These are phyloP conservation scores for Elaphomyces granulatus DNA, from an alignment of 495 filamentous ascomycete genomes.

Conservation along the genomic window DNA sequence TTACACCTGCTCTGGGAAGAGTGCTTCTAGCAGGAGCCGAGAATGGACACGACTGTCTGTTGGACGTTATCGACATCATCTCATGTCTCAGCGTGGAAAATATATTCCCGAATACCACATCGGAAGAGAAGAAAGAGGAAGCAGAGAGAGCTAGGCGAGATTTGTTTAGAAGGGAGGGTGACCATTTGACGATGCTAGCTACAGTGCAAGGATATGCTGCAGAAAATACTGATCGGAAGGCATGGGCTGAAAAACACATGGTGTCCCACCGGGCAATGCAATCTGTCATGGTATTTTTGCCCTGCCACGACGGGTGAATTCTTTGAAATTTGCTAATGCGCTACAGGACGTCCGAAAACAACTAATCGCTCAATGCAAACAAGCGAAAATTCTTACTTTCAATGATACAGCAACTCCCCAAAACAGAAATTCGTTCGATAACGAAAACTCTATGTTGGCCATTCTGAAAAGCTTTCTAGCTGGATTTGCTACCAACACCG, in stretches of 20 bases:
- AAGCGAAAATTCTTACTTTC: slow-evolving; percentile 25
- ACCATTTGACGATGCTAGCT: slow-evolving; percentile 73
- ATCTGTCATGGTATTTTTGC: slow-evolving; percentile 47
- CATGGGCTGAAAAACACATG: slow-evolving; percentile 65
- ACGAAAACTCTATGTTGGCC: slow-evolving; percentile 24
- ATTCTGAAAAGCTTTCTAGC: slow-evolving; percentile 70
- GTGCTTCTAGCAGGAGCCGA: slow-evolving; percentile 70
- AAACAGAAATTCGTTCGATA: slow-evolving; percentile 5
- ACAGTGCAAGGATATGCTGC: slow-evolving; percentile 70
- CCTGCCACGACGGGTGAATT: neutral
- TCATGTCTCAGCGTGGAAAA: slow-evolving; percentile 79
- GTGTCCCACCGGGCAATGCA: slow-evolving; percentile 76
- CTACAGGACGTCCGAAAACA: slow-evolving; percentile 71
- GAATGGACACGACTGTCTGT: slow-evolving; percentile 50
- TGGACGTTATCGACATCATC: slow-evolving; percentile 84
- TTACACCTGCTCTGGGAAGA: slow-evolving; percentile 67
- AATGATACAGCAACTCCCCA: slow-evolving; percentile 2
- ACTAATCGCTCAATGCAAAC: slow-evolving; percentile 50
- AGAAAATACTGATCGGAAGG: slow-evolving; percentile 56
- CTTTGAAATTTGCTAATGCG: too few relatives aligned
- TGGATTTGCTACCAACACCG: slow-evolving; percentile 73
- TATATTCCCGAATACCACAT: slow-evolving; percentile 65
- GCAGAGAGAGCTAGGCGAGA: slow-evolving; percentile 58
- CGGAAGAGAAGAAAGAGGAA: slow-evolving; percentile 69
- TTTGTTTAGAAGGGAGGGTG: slow-evolving; percentile 69